Percentiles rank a stretch among this genome's conserved stretches.
Conservation (phyloP, 2,329 filamentous ascomycete species). For the Aureobasidium sp. region DNA sequence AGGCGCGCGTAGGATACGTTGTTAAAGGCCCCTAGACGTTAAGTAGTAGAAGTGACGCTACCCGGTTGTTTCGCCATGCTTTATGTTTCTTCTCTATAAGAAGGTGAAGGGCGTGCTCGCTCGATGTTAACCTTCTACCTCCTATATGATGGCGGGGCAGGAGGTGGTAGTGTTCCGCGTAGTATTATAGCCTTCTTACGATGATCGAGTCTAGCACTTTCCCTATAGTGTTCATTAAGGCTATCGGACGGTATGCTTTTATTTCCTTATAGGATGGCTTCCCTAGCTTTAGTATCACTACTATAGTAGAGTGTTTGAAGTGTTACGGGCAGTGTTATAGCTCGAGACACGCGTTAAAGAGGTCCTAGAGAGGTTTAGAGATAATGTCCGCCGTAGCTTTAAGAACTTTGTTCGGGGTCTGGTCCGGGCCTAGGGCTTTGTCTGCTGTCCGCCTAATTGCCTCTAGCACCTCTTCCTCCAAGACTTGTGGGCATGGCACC, state of each 20-base stretch:
- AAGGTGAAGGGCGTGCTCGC: conserved; percentile 23
- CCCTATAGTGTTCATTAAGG: conserved; percentile 24
- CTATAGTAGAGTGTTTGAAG: conserved; percentile 17
- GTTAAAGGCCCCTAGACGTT: conserved; percentile 26
- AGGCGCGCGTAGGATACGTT: conserved; percentile 31
- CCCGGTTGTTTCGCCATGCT: conserved; percentile 19
- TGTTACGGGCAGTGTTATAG: conserved; percentile 18
- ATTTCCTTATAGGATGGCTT: conserved; percentile 24
- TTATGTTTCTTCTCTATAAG: conserved; percentile 23
- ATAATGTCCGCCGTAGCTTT: conserved; percentile 15
- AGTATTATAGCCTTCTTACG: conserved; percentile 18
- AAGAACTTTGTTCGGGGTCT: conserved; percentile 14
- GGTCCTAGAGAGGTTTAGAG: background rate
- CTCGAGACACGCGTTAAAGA: conserved; percentile 20
- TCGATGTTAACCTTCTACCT: conserved; percentile 21
- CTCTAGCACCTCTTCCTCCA: conserved; percentile 16
- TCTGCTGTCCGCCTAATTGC: conserved; percentile 9
- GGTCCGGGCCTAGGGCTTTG: conserved; percentile 13
- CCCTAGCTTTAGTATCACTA: conserved; percentile 5
- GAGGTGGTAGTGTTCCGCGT: conserved; percentile 19
- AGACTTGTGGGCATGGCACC: conserved; percentile 11
- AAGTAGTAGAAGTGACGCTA: conserved; percentile 26
- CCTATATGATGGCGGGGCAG: conserved; percentile 24
- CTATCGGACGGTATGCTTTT: conserved; percentile 24
- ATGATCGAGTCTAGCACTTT: conserved; percentile 25